phyloP scores from a whole-genome alignment of 2,329 filamentous ascomycete species.

The Pseudophaeomoniella oleicola region DNA sequence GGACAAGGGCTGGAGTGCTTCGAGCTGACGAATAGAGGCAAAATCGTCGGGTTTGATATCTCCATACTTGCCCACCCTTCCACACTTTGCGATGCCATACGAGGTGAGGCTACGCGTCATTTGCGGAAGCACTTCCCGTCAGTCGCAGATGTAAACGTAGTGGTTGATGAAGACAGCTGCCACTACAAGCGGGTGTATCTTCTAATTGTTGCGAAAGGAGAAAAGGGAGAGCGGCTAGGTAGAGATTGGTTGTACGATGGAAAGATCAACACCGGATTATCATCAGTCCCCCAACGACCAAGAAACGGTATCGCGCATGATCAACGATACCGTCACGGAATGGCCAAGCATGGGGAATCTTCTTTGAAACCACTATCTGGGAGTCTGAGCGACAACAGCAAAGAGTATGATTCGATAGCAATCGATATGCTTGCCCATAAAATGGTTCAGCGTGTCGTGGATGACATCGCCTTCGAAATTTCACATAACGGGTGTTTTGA shows the following conservation, averaged over 20 bases:
- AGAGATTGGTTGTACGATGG: conserved; percentile 34
- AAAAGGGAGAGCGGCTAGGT: conserved; percentile 32
- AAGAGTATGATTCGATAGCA: conserved; percentile 7
- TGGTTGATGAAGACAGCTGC: conserved; percentile 21
- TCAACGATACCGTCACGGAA: no score
- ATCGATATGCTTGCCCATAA: conserved; percentile 7
- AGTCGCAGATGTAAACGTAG: background rate
- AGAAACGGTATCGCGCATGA: background rate
- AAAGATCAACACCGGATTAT: conserved; percentile 12
- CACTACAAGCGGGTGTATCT: conserved; percentile 35
- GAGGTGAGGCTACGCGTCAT: background rate
- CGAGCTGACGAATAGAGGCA: background rate
- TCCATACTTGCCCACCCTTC: background rate
- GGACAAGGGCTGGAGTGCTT: background rate
- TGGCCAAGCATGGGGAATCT: no score
- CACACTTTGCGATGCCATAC: background rate
- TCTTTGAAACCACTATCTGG: no score
- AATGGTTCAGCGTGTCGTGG: conserved; percentile 29
- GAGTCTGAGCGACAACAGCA: no score
- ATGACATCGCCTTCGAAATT: conserved; percentile 31
- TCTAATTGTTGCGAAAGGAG: conserved; percentile 38
- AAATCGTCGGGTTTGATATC: background rate
- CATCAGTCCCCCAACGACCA: background rate
- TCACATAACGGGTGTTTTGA: conserved; percentile 35
- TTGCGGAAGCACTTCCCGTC: background rate